Base-by-base conservation (phyloP, 345 rosid species). In the Eucalyptus polyanthemos region DNA sequence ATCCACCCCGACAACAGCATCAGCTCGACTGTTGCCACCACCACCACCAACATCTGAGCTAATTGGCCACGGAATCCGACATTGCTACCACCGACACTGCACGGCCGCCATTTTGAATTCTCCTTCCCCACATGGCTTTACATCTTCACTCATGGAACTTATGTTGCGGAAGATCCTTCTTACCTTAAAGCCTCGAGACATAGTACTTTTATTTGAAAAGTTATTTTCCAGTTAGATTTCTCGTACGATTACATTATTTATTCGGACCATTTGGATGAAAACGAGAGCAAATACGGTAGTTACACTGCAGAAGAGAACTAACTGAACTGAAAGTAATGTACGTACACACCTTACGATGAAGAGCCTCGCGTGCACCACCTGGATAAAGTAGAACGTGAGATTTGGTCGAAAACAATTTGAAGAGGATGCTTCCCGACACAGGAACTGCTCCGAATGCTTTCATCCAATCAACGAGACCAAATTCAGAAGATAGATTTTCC, bases 361-460 rank as follows among this genome's bases (percentile, higher is more conserved):
- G 91, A 91, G 97, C 97, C 92, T 97, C 99, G 3, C 97, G 97
- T 76, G 89, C 89, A 67, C 99, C 98, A 88, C 99, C 98, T 4
- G 99, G 98, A 90, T 95, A 96, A 81, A 96, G 92, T 47, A 96
- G 88, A 90, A 92, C 93, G 90, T 96, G 96, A 88, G 97, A 92
- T 72, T 95, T 95, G 62, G 96, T 91, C 62, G 96, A 92, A 45
- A 97, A 88, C 90, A 97, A 95, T 86, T 91, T 94, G 90, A 91
- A 95, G 87, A 97, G 93, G 90, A 91, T 94, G 86, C 93, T 90
- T 89, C 91, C 94, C 6, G 97, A 89, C 85, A 96, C 94, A 45
- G 97, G 99, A 88, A 93, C 93, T 54, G 96, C 95, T n/a, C 99
- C 99, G 93, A 96, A 92, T 86, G 91, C 88, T 92, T 94, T 93